These are phyloP conservation scores for Rhododendron simsii DNA, from an alignment of 148 eudicot species.

Conservation along the genomic window DNA sequence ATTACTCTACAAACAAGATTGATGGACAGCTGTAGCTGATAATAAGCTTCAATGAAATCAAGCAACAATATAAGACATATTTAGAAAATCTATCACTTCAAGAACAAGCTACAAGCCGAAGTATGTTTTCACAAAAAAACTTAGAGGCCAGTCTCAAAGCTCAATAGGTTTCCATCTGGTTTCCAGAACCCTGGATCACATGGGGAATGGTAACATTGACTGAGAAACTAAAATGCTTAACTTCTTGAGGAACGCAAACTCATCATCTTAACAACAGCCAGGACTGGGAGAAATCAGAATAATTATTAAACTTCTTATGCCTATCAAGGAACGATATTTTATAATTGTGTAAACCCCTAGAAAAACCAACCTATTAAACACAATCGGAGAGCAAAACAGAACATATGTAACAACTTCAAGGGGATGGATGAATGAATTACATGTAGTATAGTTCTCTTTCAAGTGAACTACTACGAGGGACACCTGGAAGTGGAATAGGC, in stretches of 20 bases:
- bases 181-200: not conserved
- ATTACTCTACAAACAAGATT: not conserved
- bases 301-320: not conserved
- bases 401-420: not conserved
- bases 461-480: slow-evolving; percentile 28
- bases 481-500: slow-evolving; percentile 50
- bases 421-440: slow-evolving; percentile 27
- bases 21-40: not conserved
- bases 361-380: not conserved
- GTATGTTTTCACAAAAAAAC: not conserved
- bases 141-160: not conserved
- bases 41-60: not conserved
- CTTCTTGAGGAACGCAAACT: not conserved
- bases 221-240: not conserved
- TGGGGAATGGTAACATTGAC: not conserved
- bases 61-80: not conserved
- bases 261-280: not conserved
- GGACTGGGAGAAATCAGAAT: not conserved
- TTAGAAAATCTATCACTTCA: not conserved
- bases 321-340: not conserved
- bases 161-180: not conserved
- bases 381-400: not conserved
- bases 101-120: too few relatives aligned
- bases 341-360: not conserved
- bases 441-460: slow-evolving; percentile 45